Conservation (phyloP, 495 filamentous ascomycete genomes). For the Neurospora discreta region DNA sequence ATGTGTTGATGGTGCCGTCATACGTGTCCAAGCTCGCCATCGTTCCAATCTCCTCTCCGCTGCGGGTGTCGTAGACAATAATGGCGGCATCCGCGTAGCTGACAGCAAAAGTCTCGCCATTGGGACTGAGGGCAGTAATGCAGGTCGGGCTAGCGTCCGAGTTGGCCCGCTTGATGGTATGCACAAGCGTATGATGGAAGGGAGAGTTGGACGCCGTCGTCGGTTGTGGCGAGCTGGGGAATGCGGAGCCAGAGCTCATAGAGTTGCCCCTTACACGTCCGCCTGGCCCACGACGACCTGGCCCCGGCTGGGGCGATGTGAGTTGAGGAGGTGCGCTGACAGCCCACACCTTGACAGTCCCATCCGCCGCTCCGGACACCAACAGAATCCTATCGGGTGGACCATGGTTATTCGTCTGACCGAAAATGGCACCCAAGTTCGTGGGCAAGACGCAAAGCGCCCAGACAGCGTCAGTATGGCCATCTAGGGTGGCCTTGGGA, state of each 20-base stretch:
- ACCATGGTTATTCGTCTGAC: slow-evolving; percentile 55
- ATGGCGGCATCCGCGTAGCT: slow-evolving; percentile 84
- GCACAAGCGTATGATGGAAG: slow-evolving; percentile 58
- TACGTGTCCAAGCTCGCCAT: slow-evolving; percentile 94
- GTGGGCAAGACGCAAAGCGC: slow-evolving; percentile 88
- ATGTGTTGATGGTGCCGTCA: slow-evolving; percentile 69
- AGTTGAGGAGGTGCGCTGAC: slow-evolving; percentile 83
- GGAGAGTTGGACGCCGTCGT: slow-evolving; percentile 55
- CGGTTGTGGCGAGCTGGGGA: slow-evolving; percentile 82
- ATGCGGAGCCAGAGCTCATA: slow-evolving; percentile 81
- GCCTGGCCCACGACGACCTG: slow-evolving; percentile 55
- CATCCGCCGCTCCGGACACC: slow-evolving; percentile 87
- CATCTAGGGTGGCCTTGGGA: slow-evolving; percentile 88
- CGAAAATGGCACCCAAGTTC: slow-evolving; percentile 66
- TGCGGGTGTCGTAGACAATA: slow-evolving; percentile 80
- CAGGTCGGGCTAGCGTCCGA: slow-evolving; percentile 72
- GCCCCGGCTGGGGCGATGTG: slow-evolving; percentile 55
- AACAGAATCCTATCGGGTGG: slow-evolving; percentile 74
- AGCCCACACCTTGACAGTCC: slow-evolving; percentile 86
- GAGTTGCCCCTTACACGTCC: slow-evolving; percentile 80
- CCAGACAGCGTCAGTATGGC: slow-evolving; percentile 94
- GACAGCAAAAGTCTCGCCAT: slow-evolving; percentile 89
- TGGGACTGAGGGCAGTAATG: slow-evolving; percentile 74
- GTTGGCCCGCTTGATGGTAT: slow-evolving; percentile 64
- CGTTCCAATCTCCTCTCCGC: slow-evolving; percentile 78